Evolutionary conservation across 352 stramenopile genomes (phyloP).

Genomic region (Globisporangium paroecandrum): DNA sequence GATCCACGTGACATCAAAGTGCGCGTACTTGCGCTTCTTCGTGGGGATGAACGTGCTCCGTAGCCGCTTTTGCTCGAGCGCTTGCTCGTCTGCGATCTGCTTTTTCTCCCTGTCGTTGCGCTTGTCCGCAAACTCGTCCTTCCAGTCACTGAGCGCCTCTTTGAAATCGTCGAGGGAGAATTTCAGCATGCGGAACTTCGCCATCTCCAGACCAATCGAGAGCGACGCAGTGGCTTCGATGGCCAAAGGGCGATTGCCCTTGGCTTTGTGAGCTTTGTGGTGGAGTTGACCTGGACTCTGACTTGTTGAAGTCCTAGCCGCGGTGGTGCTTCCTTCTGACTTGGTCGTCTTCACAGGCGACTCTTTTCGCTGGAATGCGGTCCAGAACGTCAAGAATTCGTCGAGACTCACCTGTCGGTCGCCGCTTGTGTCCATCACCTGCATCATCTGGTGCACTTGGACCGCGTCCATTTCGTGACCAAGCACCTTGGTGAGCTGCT

Average conservation of each 20-base stretch:
- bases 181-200: constrained; percentile 45
- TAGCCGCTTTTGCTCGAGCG: constrained; percentile 10
- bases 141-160: constrained; percentile 49
- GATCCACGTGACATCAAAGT: constrained; percentile 62
- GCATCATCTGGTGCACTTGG: constrained; percentile 54
- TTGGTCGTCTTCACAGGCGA: constrained; percentile 5
- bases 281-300: background rate
- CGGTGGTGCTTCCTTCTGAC: background rate
- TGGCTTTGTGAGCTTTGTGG: background rate
- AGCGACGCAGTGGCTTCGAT: constrained; percentile 29
- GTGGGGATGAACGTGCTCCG: constrained; percentile 34
- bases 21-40: constrained; percentile 43
- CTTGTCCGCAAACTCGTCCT: constrained; percentile 44
- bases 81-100: background rate
- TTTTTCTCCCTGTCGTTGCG: constrained; percentile 20
- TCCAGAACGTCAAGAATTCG: constrained; percentile 74
- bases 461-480: constrained; percentile 40
- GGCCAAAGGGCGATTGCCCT: background rate
- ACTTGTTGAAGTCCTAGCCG: background rate
- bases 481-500: constrained; percentile 40
- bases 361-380: constrained; percentile 39
- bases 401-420: constrained; percentile 53
- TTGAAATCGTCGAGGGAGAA: constrained; percentile 44
- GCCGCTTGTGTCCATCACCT: constrained; percentile 57
- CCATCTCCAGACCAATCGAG: constrained; percentile 47